A percentile compares a stretch with the other conserved stretches of the same genome.
phyloP scores from a whole-genome alignment of 345 rosid genomes.

The Orychophragmus violaceus region DNA sequence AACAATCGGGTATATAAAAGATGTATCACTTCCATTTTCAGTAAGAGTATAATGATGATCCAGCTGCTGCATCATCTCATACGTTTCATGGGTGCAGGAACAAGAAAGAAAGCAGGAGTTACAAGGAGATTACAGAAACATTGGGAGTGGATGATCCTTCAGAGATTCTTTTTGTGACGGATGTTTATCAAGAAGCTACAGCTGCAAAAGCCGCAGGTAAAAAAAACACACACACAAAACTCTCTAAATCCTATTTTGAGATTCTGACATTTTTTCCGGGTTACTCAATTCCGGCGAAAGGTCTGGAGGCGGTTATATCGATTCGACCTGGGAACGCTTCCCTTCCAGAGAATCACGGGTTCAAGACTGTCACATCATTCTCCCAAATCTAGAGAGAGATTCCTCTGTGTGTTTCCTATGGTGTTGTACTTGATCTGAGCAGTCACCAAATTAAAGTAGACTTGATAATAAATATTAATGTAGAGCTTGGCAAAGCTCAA shows the following conservation, averaged over 20 bases:
- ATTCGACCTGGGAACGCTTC: constrained; percentile 68
- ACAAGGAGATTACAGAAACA: constrained; percentile 62
- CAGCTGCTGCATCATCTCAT: neutral
- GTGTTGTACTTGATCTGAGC: constrained; percentile 8
- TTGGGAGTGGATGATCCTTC: constrained; percentile 83
- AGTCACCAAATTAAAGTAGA: constrained; percentile 3
- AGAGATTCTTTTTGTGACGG: constrained; percentile 72
- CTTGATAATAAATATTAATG: neutral
- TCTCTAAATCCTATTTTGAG: neutral
- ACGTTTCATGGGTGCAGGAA: constrained; percentile 41
- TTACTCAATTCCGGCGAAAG: constrained; percentile 25
- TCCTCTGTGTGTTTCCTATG: neutral
- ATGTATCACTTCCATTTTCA: neutral
- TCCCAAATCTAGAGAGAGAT: constrained; percentile 45
- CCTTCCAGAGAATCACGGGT: constrained; percentile 58
- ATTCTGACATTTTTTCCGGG: neutral
- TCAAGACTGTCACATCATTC: constrained; percentile 58
- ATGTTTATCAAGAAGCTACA: constrained; percentile 78
- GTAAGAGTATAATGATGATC: neutral
- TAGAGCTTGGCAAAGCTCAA: constrained; percentile 1
- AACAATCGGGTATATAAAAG: constrained; percentile 54
- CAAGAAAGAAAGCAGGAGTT: constrained; percentile 71
- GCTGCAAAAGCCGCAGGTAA: constrained; percentile 91
- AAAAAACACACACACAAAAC: neutral
- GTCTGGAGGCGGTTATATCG: constrained; percentile 54